Percentiles rank a stretch among this genome's conserved stretches.
Evolutionary conservation across 169 alveolate genomes (phyloP).

Genomic region (Ichthyophthirius multifiliis): DNA sequence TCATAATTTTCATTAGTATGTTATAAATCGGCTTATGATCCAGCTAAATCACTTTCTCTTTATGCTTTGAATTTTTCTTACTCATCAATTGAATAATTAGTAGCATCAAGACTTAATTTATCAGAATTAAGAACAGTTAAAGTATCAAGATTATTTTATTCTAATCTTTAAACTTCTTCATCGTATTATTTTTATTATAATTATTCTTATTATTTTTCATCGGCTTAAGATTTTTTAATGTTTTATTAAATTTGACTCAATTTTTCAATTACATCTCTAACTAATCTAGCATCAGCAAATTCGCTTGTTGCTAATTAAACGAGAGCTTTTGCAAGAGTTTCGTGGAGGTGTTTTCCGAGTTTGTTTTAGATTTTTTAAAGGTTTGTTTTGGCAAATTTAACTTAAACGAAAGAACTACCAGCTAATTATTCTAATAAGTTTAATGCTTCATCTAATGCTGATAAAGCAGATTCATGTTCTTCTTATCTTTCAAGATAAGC

Average conservation of each 20-base stretch:
- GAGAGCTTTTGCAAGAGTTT: background rate
- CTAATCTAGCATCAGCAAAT: background rate
- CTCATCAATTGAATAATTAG: background rate
- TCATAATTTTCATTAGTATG: no score
- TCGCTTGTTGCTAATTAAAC: background rate
- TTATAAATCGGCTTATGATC: background rate
- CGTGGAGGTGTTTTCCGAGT: background rate
- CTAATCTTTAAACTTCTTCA: background rate
- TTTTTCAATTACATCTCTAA: background rate
- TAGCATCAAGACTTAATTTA: background rate
- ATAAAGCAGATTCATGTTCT: background rate
- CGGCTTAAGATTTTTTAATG: background rate
- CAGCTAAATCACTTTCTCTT: background rate
- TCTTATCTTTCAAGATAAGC: background rate
- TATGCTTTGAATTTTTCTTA: background rate
- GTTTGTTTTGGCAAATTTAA: background rate
- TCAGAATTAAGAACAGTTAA: background rate
- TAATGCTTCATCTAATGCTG: background rate
- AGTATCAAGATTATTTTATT: background rate
- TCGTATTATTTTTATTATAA: background rate
- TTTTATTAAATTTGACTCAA: background rate
- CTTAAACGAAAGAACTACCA: background rate
- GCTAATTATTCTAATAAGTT: background rate
- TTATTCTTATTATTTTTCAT: background rate
- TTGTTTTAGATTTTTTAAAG: background rate